Base-by-base conservation (phyloP, 2,329 filamentous ascomycete genomes). In the Neophaeococcomyces mojaviensis region DNA sequence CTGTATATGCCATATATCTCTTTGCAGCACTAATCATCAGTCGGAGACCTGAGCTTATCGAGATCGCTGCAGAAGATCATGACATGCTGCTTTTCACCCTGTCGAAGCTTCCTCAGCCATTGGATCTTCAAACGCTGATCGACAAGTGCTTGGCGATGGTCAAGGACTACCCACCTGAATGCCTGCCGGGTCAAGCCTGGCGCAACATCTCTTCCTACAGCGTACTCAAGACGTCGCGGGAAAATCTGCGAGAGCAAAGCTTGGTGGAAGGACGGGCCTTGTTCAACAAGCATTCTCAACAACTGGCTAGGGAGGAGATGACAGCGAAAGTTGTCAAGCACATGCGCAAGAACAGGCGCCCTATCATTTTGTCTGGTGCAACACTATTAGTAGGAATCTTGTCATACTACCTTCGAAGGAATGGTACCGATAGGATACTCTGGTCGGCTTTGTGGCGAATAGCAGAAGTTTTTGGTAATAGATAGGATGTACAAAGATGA, bases 61-160 rank as follows among this genome's bases (percentile, higher is more conserved):
- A 86, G 41, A 85, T 88, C n/a, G 79, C 83, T 1, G 65, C 73
- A 16, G 85, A 94, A 54, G 88, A 95, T 62, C 84, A 87, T 5
- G 90, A 97, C 59, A 94, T 98, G 78, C 76, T 98, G 19, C 88
- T 95, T 63, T 86, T 83, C 49, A 82, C 86, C 30, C 77, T 98
- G 10, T 87, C 86, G 34, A 95, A 92, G 64, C 75, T 98, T 5
- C 92, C 92, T 1, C 76, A 80, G 42, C 82, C 83, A 15, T 78
- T 95, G 47, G 78, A 94, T 60, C 70, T 98, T 19, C 90, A 98
- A 55, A 71, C 70, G 6, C 75, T 96, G 43, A 84, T 98, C 51
- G 61, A 71, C 15, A 72, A 75, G 41, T 80, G 90, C 0, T 72
- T 79, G 2, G 60, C 61, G 22, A 73, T 97, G 1, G 84, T 84